Evolutionary conservation across 495 filamentous ascomycete species (phyloP).

Genomic region (Talaromyces liani): DNA sequence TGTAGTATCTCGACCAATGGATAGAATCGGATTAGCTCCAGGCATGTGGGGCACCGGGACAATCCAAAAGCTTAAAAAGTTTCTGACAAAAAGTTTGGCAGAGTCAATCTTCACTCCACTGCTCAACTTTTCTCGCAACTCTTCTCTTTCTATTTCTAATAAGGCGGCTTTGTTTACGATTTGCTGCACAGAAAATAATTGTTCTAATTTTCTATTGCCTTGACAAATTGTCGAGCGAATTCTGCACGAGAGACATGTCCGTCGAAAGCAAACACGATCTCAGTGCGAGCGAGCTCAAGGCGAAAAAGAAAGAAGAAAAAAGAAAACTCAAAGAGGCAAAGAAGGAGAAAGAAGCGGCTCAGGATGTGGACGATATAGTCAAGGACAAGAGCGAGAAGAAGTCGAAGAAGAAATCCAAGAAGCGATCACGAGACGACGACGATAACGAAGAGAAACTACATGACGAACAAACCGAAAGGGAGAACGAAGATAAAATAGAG

Average conservation of each 20-base stretch:
- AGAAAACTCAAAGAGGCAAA: slow-evolving; percentile 11
- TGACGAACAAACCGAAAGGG: neutral
- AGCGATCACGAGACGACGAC: neutral
- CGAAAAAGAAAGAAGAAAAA: slow-evolving; percentile 15
- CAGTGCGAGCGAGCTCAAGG: slow-evolving; percentile 19
- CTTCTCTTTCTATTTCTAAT: neutral
- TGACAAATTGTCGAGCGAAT: neutral
- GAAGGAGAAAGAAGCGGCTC: slow-evolving; percentile 8
- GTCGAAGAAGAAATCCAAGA: slow-evolving; percentile 12
- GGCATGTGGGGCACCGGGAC: neutral
- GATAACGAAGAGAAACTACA: neutral
- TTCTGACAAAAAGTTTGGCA: neutral
- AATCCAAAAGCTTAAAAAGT: neutral
- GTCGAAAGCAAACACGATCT: slow-evolving; percentile 15
- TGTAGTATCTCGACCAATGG: neutral
- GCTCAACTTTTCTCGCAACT: neutral
- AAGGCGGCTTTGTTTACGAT: no score
- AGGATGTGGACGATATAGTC: slow-evolving; percentile 23
- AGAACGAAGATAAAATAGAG: neutral
- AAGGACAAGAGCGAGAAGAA: slow-evolving; percentile 12
- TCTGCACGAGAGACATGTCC: slow-evolving; percentile 5
- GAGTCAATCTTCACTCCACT: neutral
- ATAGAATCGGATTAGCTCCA: neutral
- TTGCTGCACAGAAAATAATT: neutral
- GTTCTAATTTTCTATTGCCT: neutral